Conservation (phyloP, 1,284 basidiomycete species). For the Lentinula novae-zelandiae region DNA sequence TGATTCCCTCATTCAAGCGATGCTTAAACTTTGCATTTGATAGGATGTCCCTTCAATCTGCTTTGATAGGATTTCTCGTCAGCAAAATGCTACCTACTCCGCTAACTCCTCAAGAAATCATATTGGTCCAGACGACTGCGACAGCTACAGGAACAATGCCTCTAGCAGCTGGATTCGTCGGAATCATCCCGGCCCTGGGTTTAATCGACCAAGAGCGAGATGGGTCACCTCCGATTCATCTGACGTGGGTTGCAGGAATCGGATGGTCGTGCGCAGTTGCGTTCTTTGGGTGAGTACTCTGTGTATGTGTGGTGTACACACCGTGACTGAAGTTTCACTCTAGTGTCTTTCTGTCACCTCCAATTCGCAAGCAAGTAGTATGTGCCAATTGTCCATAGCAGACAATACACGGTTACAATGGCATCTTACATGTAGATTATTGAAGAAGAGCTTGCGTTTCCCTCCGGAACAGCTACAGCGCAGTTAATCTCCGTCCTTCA, state of each 20-base stretch:
- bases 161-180: conserved; percentile 91
- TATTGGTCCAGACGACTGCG: conserved; percentile 93
- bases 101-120: conserved; percentile 85
- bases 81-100: conserved; percentile 72
- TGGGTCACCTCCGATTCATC: conserved; percentile 69
- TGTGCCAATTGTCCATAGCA: conserved; percentile 39
- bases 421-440: conserved; percentile 59
- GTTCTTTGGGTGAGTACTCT: conserved; percentile 73
- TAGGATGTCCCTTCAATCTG: conserved; percentile 96
- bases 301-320: neutral
- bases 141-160: conserved; percentile 93
- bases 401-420: neutral
- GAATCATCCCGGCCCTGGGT: conserved; percentile 88
- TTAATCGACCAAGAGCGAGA: conserved; percentile 75
- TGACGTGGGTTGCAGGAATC: conserved; percentile 71
- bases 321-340: conserved; percentile 5
- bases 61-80: conserved; percentile 86
- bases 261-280: conserved; percentile 87
- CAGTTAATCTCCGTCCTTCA: conserved; percentile 95
- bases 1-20: neutral
- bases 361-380: conserved; percentile 90
- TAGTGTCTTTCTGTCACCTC: conserved; percentile 92
- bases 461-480: conserved; percentile 95
- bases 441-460: conserved; percentile 90
- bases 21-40: conserved; percentile 1